Evolutionary conservation across 83 land plant genomes (phyloP).

Genomic region (Diphasiastrum complanatum): DNA sequence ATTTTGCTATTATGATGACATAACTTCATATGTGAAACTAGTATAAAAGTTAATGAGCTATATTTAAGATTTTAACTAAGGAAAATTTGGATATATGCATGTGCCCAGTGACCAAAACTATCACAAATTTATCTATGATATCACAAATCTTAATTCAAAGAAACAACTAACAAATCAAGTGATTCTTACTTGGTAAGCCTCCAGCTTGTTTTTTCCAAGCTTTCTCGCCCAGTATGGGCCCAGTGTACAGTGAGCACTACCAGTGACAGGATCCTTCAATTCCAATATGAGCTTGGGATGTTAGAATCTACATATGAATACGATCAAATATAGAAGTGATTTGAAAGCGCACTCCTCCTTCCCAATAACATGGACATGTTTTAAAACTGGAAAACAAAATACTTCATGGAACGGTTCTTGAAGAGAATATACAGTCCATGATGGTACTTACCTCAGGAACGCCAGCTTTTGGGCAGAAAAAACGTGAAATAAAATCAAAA

Average conservation of each 20-base stretch:
- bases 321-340: too few species aligned
- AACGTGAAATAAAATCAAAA: slow-evolving; percentile 42
- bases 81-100: background rate
- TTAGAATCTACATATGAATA: background rate
- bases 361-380: background rate
- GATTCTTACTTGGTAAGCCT: slow-evolving; percentile 42
- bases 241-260: slow-evolving; percentile 50
- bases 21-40: background rate
- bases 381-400: slow-evolving; percentile 22
- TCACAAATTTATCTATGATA: too few species aligned
- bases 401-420: background rate
- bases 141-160: too few species aligned
- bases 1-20: too few species aligned
- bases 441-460: slow-evolving; percentile 33
- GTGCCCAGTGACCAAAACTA: too few species aligned
- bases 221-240: slow-evolving; percentile 47
- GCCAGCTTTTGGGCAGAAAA: slow-evolving; percentile 40
- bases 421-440: background rate
- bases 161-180: too few species aligned
- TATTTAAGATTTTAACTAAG: background rate
- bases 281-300: background rate
- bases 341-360: background rate
- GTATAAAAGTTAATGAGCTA: background rate
- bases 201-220: slow-evolving; percentile 28
- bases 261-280: slow-evolving; percentile 44